Evolutionary conservation across 257 asterid species (phyloP).

Genomic region (Solanum chiquidenum): DNA sequence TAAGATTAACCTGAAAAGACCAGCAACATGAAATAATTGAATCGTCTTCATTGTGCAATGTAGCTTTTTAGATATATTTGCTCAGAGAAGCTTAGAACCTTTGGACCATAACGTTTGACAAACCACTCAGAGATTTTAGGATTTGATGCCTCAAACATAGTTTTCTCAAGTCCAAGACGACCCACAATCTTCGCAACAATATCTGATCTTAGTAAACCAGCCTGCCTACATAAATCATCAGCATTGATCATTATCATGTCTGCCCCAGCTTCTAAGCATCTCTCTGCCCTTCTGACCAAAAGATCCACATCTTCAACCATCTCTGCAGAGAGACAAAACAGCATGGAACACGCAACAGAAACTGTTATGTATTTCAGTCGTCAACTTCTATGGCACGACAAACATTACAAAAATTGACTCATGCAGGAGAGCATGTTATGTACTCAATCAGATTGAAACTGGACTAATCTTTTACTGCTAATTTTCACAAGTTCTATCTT

Average conservation of each 20-base stretch:
- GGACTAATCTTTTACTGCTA: background rate
- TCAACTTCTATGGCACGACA: background rate
- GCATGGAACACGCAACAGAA: background rate
- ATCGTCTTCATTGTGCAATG: background rate
- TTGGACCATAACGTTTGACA: conserved; percentile 79
- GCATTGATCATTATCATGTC: conserved; percentile 96
- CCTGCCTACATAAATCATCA: conserved; percentile 61
- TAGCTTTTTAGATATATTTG: background rate
- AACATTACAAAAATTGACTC: background rate
- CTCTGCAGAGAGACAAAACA: conserved; percentile 36
- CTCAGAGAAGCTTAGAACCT: conserved; percentile 24
- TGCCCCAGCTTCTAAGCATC: conserved; percentile 98
- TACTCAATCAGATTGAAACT: background rate
- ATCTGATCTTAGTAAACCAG: conserved; percentile 68
- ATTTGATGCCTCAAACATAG: conserved; percentile 91
- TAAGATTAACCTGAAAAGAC: conserved; percentile 64
- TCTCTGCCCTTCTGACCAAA: conserved; percentile 80
- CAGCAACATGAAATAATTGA: background rate
- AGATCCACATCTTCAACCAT: conserved; percentile 83
- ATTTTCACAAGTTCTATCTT: background rate
- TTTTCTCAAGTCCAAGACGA: conserved; percentile 81
- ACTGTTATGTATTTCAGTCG: background rate
- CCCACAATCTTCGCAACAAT: conserved; percentile 70
- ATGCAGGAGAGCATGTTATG: background rate
- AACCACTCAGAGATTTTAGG: conserved; percentile 84